These are phyloP conservation scores for Candida coquimbonensis DNA, from an alignment of 805 yeast species.

Conservation along the genomic window DNA sequence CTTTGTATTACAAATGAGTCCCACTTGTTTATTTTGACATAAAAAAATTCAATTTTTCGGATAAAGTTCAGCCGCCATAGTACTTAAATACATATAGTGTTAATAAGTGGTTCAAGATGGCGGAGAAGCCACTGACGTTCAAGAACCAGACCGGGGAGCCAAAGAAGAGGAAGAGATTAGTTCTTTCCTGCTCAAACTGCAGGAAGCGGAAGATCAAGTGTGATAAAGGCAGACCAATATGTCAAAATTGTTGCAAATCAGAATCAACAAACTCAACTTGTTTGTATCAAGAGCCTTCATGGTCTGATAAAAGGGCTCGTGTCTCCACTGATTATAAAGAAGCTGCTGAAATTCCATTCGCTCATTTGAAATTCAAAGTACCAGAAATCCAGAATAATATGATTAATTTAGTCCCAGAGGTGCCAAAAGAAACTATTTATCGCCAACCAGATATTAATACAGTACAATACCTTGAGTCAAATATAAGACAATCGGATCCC, in stretches of 20 bases:
- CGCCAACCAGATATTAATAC: background rate
- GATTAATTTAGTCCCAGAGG: background rate
- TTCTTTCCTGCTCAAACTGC: slow-evolving; percentile 22
- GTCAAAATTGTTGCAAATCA: slow-evolving; percentile 43
- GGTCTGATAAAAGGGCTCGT: slow-evolving; percentile 38
- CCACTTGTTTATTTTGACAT: no score
- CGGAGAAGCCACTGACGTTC: background rate
- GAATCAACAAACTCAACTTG: slow-evolving; percentile 37
- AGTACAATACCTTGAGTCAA: background rate
- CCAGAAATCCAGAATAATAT: background rate
- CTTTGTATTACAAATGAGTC: no score
- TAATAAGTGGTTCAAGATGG: no score
- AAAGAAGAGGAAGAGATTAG: slow-evolving; percentile 17
- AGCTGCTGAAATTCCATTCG: slow-evolving; percentile 22
- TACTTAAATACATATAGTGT: no score
- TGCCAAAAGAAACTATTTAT: no score
- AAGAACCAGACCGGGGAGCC: slow-evolving; percentile 12
- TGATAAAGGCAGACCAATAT: slow-evolving; percentile 43
- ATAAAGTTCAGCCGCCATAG: no score
- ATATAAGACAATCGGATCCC: background rate
- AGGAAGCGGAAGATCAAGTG: slow-evolving; percentile 26
- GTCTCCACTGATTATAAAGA: slow-evolving; percentile 10
- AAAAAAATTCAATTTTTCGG: no score
- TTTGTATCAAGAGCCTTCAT: slow-evolving; percentile 47
- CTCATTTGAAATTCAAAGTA: slow-evolving; percentile 9